These are phyloP conservation scores for Irpex rosettiformis DNA, from an alignment of 1,284 basidiomycete species.

Conservation along the genomic window DNA sequence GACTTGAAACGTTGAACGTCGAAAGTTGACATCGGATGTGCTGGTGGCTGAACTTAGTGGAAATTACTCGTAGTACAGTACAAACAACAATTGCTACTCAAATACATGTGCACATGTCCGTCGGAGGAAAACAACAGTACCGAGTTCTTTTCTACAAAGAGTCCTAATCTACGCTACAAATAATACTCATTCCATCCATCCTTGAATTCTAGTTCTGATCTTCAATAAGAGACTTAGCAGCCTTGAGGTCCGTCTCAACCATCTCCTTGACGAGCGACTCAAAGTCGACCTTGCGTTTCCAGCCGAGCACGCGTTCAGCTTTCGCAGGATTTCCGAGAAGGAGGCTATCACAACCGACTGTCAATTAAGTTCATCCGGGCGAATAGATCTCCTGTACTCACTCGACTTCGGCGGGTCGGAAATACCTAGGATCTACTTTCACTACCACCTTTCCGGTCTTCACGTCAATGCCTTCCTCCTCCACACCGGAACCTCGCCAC, in stretches of 20 bases:
- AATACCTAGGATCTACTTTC: constrained; percentile 77
- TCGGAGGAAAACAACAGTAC: neutral
- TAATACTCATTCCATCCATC: neutral
- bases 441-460: constrained; percentile 70
- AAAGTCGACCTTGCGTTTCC: constrained; percentile 82
- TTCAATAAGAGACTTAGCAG: constrained; percentile 68
- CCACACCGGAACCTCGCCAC: constrained; percentile 73
- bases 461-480: constrained; percentile 72
- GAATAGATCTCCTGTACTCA: constrained; percentile 37
- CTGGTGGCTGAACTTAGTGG: too few relatives aligned
- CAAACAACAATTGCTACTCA: neutral
- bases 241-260: constrained; percentile 76
- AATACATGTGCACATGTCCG: neutral
- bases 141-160: neutral
- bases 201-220: constrained; percentile 61
- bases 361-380: neutral
- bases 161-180: neutral
- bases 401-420: constrained; percentile 93
- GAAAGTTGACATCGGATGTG: too few relatives aligned
- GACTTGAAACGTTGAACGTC: too few relatives aligned
- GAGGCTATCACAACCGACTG: constrained; percentile 42
- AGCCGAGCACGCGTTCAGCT: constrained; percentile 79
- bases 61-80: too few relatives aligned
- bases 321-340: constrained; percentile 81
- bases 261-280: constrained; percentile 84